A percentile compares a stretch with the other conserved stretches of the same genome.
Evolutionary conservation across 176 grass and related monocot species (phyloP).

Genomic region (Aegilops sharonensis): DNA sequence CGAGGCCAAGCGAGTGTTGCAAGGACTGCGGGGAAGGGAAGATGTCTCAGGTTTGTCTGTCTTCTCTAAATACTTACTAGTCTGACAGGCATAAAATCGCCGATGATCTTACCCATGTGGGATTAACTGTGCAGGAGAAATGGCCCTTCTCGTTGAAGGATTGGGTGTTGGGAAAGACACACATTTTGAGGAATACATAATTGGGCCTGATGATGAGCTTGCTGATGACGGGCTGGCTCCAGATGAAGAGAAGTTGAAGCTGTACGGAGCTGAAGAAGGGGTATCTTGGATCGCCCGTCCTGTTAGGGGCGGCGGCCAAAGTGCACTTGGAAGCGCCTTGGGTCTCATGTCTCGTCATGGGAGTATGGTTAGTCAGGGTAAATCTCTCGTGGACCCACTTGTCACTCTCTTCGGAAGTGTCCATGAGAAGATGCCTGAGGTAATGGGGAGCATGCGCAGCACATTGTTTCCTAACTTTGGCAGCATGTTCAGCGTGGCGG

Average conservation of each 20-base stretch:
- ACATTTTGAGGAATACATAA: conserved; percentile 85
- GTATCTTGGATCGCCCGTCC: conserved; percentile 83
- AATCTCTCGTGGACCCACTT: conserved; percentile 76
- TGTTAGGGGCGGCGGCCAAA: conserved; percentile 69
- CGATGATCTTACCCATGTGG: conserved; percentile 7
- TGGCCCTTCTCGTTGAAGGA: conserved; percentile 97
- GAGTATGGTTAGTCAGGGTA: conserved; percentile 57
- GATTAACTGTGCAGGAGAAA: conserved; percentile 70
- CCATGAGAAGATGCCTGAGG: conserved; percentile 81
- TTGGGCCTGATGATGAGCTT: conserved; percentile 68
- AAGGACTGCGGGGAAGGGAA: conserved; percentile 69
- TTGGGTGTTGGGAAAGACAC: conserved; percentile 77
- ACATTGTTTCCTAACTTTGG: conserved; percentile 95
- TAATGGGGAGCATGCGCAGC: conserved; percentile 93
- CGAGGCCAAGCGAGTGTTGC: conserved; percentile 73
- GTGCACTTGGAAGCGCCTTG: conserved; percentile 67
- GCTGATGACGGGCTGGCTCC: conserved; percentile 57
- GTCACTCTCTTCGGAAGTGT: conserved; percentile 93
- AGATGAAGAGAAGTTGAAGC: conserved; percentile 70
- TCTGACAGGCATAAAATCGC: neutral
- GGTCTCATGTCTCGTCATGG: conserved; percentile 66
- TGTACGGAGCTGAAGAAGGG: conserved; percentile 84
- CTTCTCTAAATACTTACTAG: neutral
- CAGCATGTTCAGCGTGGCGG: conserved; percentile 90
- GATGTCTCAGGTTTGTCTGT: conserved; percentile 84